A percentile compares a stretch with the other conserved stretches of the same genome.
Conservation (phyloP, 306 rosid genomes). For the Sphenostylis stenocarpa region DNA sequence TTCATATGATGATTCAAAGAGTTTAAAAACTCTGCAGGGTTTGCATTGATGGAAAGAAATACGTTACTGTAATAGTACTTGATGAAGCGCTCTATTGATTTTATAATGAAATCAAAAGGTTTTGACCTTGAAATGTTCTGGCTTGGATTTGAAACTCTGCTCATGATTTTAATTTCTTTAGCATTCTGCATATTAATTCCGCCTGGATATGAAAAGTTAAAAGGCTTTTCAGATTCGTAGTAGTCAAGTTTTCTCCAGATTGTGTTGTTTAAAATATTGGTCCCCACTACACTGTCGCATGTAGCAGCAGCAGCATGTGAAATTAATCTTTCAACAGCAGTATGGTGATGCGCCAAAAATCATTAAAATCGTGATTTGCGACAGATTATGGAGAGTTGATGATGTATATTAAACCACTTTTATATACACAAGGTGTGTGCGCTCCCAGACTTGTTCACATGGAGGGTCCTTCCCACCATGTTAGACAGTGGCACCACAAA, state of each 20-base stretch:
- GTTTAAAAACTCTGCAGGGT: too few species aligned
- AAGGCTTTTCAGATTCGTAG: neutral
- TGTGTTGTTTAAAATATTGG: neutral
- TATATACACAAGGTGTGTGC: neutral
- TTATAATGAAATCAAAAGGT: neutral
- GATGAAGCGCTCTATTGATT: neutral
- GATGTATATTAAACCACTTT: neutral
- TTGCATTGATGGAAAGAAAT: too few species aligned
- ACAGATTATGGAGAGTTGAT: too few species aligned
- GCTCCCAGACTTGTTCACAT: constrained; percentile 17
- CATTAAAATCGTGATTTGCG: neutral
- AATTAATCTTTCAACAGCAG: neutral
- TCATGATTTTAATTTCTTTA: neutral
- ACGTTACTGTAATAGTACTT: neutral
- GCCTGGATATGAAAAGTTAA: neutral
- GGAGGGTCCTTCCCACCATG: constrained; percentile 29
- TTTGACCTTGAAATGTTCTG: neutral
- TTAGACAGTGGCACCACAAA: neutral
- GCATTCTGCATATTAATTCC: neutral
- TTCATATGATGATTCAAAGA: neutral
- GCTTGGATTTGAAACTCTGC: neutral
- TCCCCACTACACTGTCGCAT: neutral
- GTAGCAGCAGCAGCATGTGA: neutral
- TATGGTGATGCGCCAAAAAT: neutral
- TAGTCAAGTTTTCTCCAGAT: neutral